These are phyloP conservation scores for Agrocybe chaxingu DNA, from an alignment of 768 basidiomycete species.

Conservation along the genomic window DNA sequence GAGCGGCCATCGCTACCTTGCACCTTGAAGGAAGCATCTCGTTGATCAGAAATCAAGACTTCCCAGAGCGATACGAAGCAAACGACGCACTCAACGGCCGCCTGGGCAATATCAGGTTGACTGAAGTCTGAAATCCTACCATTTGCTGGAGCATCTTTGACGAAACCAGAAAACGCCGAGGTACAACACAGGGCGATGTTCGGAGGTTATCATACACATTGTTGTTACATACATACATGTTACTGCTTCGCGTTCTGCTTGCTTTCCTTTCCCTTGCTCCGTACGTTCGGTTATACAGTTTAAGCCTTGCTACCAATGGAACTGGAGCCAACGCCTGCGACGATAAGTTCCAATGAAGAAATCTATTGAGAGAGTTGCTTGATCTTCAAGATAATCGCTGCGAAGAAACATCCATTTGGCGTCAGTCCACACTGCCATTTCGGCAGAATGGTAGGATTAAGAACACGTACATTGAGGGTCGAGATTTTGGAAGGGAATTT, in stretches of 20 bases:
- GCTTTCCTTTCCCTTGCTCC: constrained; percentile 1
- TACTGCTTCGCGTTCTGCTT: constrained; percentile 5
- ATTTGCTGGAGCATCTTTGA: too few relatives aligned
- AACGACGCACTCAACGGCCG: too few relatives aligned
- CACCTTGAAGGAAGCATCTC: too few relatives aligned
- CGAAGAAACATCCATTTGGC: constrained; percentile 15
- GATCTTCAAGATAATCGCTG: constrained; percentile 51
- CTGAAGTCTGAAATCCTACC: too few relatives aligned
- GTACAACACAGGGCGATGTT: not conserved
- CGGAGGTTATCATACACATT: constrained; percentile 11
- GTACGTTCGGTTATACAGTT: not conserved
- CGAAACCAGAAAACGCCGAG: not conserved
- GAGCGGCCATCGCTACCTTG: too few relatives aligned
- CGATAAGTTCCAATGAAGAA: too few relatives aligned
- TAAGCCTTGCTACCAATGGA: not conserved
- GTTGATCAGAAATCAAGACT: too few relatives aligned
- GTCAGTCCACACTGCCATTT: constrained; percentile 7
- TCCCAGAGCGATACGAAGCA: too few relatives aligned
- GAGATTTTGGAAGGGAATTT: constrained; percentile 80
- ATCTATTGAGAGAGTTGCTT: constrained; percentile 40
- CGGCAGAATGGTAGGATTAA: constrained; percentile 5
- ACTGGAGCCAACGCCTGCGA: too few relatives aligned
- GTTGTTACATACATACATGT: constrained; percentile 10
- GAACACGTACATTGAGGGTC: constrained; percentile 65
- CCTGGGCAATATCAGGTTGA: too few relatives aligned